Evolutionary conservation across 371 early-diverging fungal genomes (phyloP).

Genomic region (Dinochytrium kinnereticum): DNA sequence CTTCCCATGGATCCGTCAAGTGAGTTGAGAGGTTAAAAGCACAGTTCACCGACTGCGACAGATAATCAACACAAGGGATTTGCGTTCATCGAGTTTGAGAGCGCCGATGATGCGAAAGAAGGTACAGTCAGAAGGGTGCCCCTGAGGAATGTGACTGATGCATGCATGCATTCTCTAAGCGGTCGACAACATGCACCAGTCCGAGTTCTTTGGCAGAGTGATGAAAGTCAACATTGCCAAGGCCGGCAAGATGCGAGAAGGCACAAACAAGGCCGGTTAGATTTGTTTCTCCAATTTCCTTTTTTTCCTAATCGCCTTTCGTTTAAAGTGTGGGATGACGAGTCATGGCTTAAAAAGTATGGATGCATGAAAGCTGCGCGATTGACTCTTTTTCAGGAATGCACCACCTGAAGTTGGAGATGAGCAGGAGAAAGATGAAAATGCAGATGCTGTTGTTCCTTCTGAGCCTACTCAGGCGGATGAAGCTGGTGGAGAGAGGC

Average conservation of each 20-base stretch:
- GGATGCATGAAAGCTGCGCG: slow-evolving; percentile 29
- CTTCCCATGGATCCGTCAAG: slow-evolving; percentile 81
- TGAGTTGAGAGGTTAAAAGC: slow-evolving; percentile 41
- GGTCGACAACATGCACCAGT: slow-evolving; percentile 90
- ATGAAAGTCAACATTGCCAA: slow-evolving; percentile 88
- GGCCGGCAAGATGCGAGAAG: slow-evolving; percentile 51
- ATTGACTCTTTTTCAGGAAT: slow-evolving; percentile 13
- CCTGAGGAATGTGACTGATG: background rate
- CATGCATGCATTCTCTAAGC: background rate
- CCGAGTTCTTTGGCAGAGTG: slow-evolving; percentile 87
- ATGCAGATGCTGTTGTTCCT: slow-evolving; percentile 12
- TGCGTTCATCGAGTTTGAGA: slow-evolving; percentile 94
- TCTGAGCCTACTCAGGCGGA: slow-evolving; percentile 3
- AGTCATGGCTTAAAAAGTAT: slow-evolving; percentile 71
- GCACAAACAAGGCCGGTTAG: slow-evolving; percentile 57
- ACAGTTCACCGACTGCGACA: slow-evolving; percentile 20
- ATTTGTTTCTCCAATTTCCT: background rate
- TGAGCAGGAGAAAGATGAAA: slow-evolving; percentile 13
- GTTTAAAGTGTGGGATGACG: slow-evolving; percentile 73
- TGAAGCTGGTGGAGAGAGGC: slow-evolving; percentile 22
- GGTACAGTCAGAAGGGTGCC: background rate
- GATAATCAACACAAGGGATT: slow-evolving; percentile 85
- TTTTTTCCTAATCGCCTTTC: too few relatives aligned
- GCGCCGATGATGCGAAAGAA: slow-evolving; percentile 79
- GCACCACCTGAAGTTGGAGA: slow-evolving; percentile 10